phyloP scores from a whole-genome alignment of 345 rosid species.

The Murraya paniculata region DNA sequence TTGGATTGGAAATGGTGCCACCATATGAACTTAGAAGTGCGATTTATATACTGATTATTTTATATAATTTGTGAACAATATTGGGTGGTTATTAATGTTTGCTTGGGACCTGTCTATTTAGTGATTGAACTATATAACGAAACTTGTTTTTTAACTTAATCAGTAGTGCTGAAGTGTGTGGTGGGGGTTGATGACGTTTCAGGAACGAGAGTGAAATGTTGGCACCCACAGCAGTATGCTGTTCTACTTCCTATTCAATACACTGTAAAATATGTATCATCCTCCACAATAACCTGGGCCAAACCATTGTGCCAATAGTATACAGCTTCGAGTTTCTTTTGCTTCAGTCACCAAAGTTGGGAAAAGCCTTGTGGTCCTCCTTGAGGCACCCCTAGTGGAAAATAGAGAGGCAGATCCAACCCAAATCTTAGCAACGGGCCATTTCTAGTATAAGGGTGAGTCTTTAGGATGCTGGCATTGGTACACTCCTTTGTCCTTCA shows the following conservation, averaged over 20 bases:
- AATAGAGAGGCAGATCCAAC: constrained; percentile 50
- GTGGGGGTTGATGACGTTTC: background rate
- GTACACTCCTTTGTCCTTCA: constrained; percentile 58
- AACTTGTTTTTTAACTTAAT: background rate
- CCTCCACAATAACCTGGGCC: background rate
- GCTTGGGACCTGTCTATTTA: too few relatives aligned
- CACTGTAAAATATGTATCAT: too few relatives aligned
- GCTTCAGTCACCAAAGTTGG: constrained; percentile 49
- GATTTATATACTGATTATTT: too few relatives aligned
- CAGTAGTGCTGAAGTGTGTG: background rate
- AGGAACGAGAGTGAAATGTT: constrained; percentile 55
- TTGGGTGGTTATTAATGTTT: too few relatives aligned
- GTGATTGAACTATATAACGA: too few relatives aligned
- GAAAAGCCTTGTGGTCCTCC: constrained; percentile 77
- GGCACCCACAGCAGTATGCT: constrained; percentile 39
- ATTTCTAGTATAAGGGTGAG: constrained; percentile 70
- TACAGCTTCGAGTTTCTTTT: constrained; percentile 32
- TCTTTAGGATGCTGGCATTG: constrained; percentile 58
- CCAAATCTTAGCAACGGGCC: constrained; percentile 53
- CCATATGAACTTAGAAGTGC: too few relatives aligned
- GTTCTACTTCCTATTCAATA: too few relatives aligned
- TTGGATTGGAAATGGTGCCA: too few relatives aligned
- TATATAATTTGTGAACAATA: too few relatives aligned
- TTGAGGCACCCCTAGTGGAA: constrained; percentile 58
- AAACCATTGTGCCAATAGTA: constrained; percentile 24